These are phyloP conservation scores for Puccinia novopanici DNA, from an alignment of 1,284 basidiomycete genomes.

Conservation along the genomic window DNA sequence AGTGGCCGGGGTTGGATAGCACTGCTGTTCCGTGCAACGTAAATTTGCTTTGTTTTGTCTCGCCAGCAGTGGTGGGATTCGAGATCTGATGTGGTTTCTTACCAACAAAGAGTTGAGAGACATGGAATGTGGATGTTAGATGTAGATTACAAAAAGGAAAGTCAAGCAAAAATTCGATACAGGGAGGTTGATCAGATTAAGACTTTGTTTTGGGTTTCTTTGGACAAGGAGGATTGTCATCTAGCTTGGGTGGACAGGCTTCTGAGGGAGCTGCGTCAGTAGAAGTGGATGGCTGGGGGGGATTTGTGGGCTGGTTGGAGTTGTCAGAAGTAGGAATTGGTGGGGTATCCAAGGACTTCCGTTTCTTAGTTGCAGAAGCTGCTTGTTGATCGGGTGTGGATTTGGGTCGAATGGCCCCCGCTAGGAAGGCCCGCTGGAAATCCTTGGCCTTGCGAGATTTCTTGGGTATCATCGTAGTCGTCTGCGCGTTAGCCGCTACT, in stretches of 20 bases:
- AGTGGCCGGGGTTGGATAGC: too few species aligned
- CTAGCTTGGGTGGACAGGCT: not conserved
- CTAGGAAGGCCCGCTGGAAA: slow-evolving; percentile 38
- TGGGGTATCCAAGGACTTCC: slow-evolving; percentile 30
- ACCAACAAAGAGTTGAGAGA: not conserved
- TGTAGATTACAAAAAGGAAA: slow-evolving; percentile 8
- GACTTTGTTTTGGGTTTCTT: slow-evolving; percentile 9
- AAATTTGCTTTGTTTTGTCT: not conserved
- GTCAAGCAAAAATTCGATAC: not conserved
- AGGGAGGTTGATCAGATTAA: not conserved
- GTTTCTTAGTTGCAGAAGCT: slow-evolving; percentile 22
- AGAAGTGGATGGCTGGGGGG: not conserved
- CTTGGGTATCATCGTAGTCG: slow-evolving; percentile 39
- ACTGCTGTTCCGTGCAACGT: too few species aligned
- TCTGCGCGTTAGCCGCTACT: not conserved
- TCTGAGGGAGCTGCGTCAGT: not conserved
- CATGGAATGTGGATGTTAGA: not conserved
- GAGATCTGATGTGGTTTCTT: not conserved
- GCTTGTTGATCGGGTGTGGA: not conserved
- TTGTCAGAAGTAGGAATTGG: not conserved
- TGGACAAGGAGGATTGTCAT: slow-evolving; percentile 2
- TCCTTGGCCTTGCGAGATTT: slow-evolving; percentile 42
- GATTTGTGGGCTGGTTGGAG: not conserved
- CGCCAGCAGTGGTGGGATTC: not conserved
- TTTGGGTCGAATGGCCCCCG: slow-evolving; percentile 38